Base-by-base conservation (phyloP, 805 yeast species). In the Schizosaccharomyces cryophilus region DNA sequence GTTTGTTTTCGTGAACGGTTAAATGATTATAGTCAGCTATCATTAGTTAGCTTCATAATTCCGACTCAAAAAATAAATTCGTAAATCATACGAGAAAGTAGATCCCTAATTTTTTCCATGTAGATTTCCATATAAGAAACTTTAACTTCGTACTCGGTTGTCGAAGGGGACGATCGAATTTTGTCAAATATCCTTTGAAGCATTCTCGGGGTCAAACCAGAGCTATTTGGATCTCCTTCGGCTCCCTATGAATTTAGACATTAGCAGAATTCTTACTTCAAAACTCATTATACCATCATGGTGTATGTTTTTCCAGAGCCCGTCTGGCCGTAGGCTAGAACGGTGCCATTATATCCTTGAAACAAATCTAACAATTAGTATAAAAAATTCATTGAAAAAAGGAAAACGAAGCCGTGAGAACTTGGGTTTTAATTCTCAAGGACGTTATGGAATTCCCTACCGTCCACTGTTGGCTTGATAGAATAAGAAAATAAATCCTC, bases 81-180 rank as follows among this genome's bases (percentile, higher is more conserved):
- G 40, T 2, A 35, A 45, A 24, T 9, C 56, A 56, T 64, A 0
- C 75, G 73, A n/a, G 74, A 75, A 42, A 89, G 72, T 61, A 88
- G 73, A 69, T 89, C 96, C 64, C 78, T 73, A 51, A 88, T 77
- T 55, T 78, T 79, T 64, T 89, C 96, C 76, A 84, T 78, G 69
- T 85, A 84, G 13, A 89, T 81, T 67, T 89, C 96, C 81, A 86
- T 76, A 64, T 81, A 83, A 15, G 87, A 81, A 0, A 85, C 83
- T 4, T 80, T 78, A 11, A 87, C 82, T 0, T 80, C 79, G 66
- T 77, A 82, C 65, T 85, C 88, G 9, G 78, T 73, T 19, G 80
- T 79, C 4, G 71, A 64, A n/a, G 73, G 70, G 3, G 79, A 71
- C 24, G 71, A 66, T 45, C 73, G 69, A 15, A 84, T 82, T 51